Conservation (phyloP, 1,139 yeast genomes). For the Saccharomyces pastorianus region DNA sequence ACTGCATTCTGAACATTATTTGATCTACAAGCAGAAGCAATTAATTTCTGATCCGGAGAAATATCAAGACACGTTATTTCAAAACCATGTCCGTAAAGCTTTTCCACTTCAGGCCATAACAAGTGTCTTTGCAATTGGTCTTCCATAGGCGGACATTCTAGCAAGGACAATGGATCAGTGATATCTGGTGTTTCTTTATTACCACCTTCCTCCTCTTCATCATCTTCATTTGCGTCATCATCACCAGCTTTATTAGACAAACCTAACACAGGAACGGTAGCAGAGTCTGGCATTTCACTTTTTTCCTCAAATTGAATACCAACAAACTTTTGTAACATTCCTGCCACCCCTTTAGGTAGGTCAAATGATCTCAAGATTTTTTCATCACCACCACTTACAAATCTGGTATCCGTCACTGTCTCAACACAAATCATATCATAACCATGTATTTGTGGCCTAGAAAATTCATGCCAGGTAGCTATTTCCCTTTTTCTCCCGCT, state of each 20-base stretch:
- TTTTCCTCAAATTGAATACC: constrained; percentile 33
- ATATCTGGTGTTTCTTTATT: constrained; percentile 36
- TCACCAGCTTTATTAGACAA: constrained; percentile 83
- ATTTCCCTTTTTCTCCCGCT: constrained; percentile 28
- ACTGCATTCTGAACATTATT: constrained; percentile 81
- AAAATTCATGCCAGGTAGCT: constrained; percentile 75
- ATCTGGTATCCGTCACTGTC: constrained; percentile 50
- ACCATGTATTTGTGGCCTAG: constrained; percentile 97
- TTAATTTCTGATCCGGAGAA: constrained; percentile 52
- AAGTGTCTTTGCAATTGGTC: constrained; percentile 87
- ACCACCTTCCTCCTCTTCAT: constrained; percentile 36
- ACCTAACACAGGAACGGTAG: constrained; percentile 88
- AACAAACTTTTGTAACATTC: constrained; percentile 49
- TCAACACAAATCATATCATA: constrained; percentile 89
- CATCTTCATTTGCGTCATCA: constrained; percentile 38
- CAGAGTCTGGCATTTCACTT: constrained; percentile 49
- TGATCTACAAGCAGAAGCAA: constrained; percentile 90
- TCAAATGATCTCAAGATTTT: constrained; percentile 84
- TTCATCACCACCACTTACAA: constrained; percentile 94
- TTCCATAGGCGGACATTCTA: constrained; percentile 67
- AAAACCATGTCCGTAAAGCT: constrained; percentile 94
- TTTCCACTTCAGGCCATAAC: constrained; percentile 90
- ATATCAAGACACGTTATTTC: constrained; percentile 78
- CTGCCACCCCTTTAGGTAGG: constrained; percentile 74
- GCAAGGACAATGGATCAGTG: constrained; percentile 35